A percentile compares a stretch with the other conserved stretches of the same genome.
Evolutionary conservation across 495 filamentous ascomycete genomes (phyloP).

Genomic region (Aspergillus biplanus): DNA sequence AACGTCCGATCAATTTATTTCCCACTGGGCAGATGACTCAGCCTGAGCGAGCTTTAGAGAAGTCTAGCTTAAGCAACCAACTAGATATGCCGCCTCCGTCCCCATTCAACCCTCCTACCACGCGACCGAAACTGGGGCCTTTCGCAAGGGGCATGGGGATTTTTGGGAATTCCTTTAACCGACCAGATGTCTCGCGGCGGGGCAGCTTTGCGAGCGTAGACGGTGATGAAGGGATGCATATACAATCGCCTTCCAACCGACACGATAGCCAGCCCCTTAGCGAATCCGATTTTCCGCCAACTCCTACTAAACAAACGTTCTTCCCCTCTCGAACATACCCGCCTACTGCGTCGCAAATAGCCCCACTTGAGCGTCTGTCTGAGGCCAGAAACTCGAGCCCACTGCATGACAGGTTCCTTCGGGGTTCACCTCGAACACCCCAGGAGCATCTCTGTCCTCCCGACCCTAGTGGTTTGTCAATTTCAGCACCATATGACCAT

Average conservation of each 20-base stretch:
- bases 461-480: constrained; percentile 81
- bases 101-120: constrained; percentile 59
- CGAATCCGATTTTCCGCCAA: constrained; percentile 82
- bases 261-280: constrained; percentile 62
- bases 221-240: constrained; percentile 64
- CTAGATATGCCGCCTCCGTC: constrained; percentile 67
- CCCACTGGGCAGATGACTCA: constrained; percentile 60
- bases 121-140: constrained; percentile 52
- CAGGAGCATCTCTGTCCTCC: constrained; percentile 72
- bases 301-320: constrained; percentile 80
- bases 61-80: constrained; percentile 57
- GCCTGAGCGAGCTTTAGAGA: constrained; percentile 58
- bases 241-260: constrained; percentile 59
- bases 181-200: constrained; percentile 59
- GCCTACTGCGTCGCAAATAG: constrained; percentile 45
- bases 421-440: constrained; percentile 76
- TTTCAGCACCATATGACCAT: constrained; percentile 61
- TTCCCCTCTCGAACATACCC: constrained; percentile 49
- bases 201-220: constrained; percentile 79
- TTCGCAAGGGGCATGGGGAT: constrained; percentile 71
- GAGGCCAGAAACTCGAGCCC: constrained; percentile 41
- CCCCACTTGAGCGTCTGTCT: constrained; percentile 42
- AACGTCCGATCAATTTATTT: constrained; percentile 71
- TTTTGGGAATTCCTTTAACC: constrained; percentile 63
- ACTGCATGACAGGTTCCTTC: constrained; percentile 47